Base-by-base conservation (phyloP, 495 filamentous ascomycete genomes). In the Chaetomium cochliodes region DNA sequence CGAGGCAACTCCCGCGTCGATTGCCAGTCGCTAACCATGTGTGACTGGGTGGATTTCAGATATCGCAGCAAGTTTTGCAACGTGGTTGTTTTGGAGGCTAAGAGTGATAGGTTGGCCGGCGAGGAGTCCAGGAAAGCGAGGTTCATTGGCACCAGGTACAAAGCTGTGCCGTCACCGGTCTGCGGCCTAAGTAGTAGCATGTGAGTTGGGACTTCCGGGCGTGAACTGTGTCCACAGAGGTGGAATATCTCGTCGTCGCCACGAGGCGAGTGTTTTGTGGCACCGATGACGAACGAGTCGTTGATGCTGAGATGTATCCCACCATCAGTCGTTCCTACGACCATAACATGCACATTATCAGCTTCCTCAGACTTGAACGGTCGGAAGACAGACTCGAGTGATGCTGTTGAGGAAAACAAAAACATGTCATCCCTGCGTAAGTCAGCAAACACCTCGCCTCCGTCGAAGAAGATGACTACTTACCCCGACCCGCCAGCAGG, bases 51-150 rank as follows among this genome's bases (percentile, higher is more conserved):
- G 72, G 93, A 90, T 65, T 83, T 83, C 52, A 96, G 82, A 69
- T 97, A 97, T 63, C 90, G 82, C 5, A 96, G 79, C 56, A 97
- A 72, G 57, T 93, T 96, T 70, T 96, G 91, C 53, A 96, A 78
- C 44, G 92, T 88, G 0, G 92, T 93, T 2, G 89, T 92, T 73
- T 93, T 93, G 9, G 91, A 91, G 16, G 93, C 88, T 22, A 97
- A 78, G 13, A 96, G 76, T 23, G 92, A 92, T 15, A 97, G 74
- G 67, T 94, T 90, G 57, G 88, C 83, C 6, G 91, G 91, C 15
- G 91, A 91, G 25, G 87, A 86, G 5, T 87, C 85, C 20, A 96
- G 87, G 65, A 96, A 93, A 3, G 87, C 86, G 18, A 97, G 80
- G 66, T 93, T 90, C 71, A 97, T 84, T 0, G 93, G 92, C 15